A percentile compares a stretch with the other conserved stretches of the same genome.
phyloP scores from a whole-genome alignment of 441 rosid species.

The Eutrema salsugineum region DNA sequence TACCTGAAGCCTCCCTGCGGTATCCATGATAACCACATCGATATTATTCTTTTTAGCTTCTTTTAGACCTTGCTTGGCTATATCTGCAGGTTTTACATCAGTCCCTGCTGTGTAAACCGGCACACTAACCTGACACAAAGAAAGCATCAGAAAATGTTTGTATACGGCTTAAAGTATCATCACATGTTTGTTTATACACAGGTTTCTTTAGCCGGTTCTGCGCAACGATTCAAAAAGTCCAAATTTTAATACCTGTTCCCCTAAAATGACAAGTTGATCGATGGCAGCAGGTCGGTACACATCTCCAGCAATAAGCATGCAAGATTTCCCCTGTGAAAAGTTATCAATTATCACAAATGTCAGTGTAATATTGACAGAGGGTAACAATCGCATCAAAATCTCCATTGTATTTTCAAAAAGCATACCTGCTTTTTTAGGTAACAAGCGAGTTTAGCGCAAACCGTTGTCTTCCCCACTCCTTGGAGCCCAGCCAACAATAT shows the following conservation, averaged over 20 bases:
- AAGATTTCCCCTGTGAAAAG: slow-evolving; percentile 69
- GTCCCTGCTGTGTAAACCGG: slow-evolving; percentile 92
- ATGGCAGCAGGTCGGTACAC: slow-evolving; percentile 98
- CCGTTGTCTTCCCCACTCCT: slow-evolving; percentile 98
- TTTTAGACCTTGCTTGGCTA: slow-evolving; percentile 83
- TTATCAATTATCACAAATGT: not conserved
- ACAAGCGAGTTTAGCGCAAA: slow-evolving; percentile 88
- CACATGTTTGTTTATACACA: not conserved
- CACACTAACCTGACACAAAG: slow-evolving; percentile 75
- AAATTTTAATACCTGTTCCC: slow-evolving; percentile 68
- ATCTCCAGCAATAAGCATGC: slow-evolving; percentile 98
- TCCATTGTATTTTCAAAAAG: not conserved
- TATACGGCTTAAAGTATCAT: not conserved
- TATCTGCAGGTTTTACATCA: slow-evolving; percentile 82
- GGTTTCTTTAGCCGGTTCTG: not conserved
- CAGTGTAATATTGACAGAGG: not conserved
- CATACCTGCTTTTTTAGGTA: slow-evolving; percentile 94
- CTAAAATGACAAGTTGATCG: slow-evolving; percentile 96
- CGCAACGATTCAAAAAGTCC: not conserved
- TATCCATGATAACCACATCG: slow-evolving; percentile 91
- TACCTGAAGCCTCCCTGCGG: slow-evolving; percentile 99
- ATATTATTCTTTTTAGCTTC: slow-evolving; percentile 84
- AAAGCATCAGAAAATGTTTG: slow-evolving; percentile 31
- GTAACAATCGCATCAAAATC: not conserved
- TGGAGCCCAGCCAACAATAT: slow-evolving; percentile 94